Percentiles rank a stretch among this genome's conserved stretches.
Evolutionary conservation across 345 rosid species (phyloP).

Genomic region (Raphanus sativus): DNA sequence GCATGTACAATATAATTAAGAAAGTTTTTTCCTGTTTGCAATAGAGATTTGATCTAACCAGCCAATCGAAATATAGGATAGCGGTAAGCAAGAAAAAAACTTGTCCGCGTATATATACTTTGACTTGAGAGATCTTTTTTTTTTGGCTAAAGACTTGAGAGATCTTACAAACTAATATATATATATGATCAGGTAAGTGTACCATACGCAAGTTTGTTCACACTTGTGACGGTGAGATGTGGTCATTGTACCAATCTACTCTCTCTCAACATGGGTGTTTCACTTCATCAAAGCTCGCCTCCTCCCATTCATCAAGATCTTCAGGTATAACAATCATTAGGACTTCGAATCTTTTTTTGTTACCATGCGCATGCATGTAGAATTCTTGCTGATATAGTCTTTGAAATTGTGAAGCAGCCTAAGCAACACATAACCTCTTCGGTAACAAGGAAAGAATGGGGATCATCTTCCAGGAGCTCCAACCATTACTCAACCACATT

Average conservation of each 20-base stretch:
- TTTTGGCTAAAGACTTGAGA: not conserved
- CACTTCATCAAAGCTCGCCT: constrained; percentile 49
- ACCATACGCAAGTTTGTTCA: constrained; percentile 67
- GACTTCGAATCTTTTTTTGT: not conserved
- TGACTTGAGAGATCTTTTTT: not conserved
- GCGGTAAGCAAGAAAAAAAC: not conserved
- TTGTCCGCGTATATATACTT: not conserved
- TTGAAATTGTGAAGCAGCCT: constrained; percentile 44
- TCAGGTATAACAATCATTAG: constrained; percentile 41
- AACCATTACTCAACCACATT: constrained; percentile 25
- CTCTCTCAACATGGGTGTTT: constrained; percentile 74
- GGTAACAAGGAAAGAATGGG: constrained; percentile 53
- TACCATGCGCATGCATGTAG: not conserved
- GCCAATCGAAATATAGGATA: not conserved
- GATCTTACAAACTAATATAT: constrained; percentile 11
- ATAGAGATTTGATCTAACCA: not conserved
- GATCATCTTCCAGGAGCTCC: constrained; percentile 61
- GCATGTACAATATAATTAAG: constrained; percentile 5
- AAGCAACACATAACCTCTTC: constrained; percentile 48
- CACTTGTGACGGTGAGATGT: constrained; percentile 87
- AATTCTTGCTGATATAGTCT: constrained; percentile 1
- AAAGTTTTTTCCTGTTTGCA: not conserved
- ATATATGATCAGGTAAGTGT: constrained; percentile 73
- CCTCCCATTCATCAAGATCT: constrained; percentile 56
- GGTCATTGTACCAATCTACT: constrained; percentile 92